These are phyloP conservation scores for Penicillium corylophilum DNA, from an alignment of 2,329 filamentous ascomycete genomes.

Conservation along the genomic window DNA sequence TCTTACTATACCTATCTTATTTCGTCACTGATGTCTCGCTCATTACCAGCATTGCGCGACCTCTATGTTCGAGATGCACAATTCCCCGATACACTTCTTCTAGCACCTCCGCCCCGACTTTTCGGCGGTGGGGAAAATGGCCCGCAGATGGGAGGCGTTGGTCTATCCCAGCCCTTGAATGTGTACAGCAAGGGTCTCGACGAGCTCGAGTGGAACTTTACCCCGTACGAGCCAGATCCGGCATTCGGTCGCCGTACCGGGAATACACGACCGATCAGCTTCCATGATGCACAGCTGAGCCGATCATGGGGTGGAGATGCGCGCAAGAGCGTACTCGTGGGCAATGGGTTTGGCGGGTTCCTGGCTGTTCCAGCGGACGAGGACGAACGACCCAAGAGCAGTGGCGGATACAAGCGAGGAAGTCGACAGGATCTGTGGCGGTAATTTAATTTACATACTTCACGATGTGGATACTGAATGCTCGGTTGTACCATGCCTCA, in stretches of 20 bases:
- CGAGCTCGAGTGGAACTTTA: constrained; percentile 68
- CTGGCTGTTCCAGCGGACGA: constrained; percentile 59
- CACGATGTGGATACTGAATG: background rate
- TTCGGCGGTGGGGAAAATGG: constrained; percentile 45
- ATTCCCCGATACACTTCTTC: constrained; percentile 76
- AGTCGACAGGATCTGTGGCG: constrained; percentile 42
- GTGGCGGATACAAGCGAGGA: constrained; percentile 31
- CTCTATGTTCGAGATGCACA: constrained; percentile 83
- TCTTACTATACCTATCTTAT: constrained; percentile 84
- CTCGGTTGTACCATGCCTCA: background rate
- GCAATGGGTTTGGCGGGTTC: constrained; percentile 66
- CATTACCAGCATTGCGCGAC: constrained; percentile 69
- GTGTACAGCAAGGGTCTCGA: constrained; percentile 67
- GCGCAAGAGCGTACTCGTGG: constrained; percentile 62
- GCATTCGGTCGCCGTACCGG: constrained; percentile 38
- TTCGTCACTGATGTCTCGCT: constrained; percentile 73
- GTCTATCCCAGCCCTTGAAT: constrained; percentile 58
- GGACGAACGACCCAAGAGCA: constrained; percentile 42
- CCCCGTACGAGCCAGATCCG: constrained; percentile 54
- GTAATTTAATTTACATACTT: constrained; percentile 25
- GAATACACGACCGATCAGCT: constrained; percentile 47
- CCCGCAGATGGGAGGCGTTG: constrained; percentile 24
- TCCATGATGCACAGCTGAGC: constrained; percentile 48
- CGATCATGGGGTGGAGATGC: constrained; percentile 61
- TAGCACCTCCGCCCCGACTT: constrained; percentile 63